These are phyloP conservation scores for Mycena floridula DNA, from an alignment of 768 basidiomycete genomes.

Conservation along the genomic window DNA sequence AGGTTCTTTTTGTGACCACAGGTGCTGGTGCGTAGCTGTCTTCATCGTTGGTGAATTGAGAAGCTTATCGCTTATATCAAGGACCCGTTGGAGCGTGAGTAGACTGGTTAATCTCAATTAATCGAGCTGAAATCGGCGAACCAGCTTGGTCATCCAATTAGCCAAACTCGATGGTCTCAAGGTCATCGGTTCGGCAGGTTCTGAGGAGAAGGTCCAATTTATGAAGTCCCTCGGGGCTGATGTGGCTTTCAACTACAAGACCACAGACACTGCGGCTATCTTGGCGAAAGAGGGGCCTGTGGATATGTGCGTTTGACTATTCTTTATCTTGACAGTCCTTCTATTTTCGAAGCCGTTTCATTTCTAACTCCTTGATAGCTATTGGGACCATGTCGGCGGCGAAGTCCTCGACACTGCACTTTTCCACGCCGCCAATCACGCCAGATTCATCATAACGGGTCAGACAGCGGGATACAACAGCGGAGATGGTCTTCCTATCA, in stretches of 20 bases:
- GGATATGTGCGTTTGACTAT: conserved; percentile 25
- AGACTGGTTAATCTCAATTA: no score
- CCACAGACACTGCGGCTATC: conserved; percentile 40
- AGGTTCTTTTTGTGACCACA: conserved; percentile 33
- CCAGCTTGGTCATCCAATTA: conserved; percentile 38
- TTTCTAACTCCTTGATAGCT: conserved; percentile 15
- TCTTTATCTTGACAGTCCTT: no score
- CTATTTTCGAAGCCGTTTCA: no score
- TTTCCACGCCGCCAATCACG: conserved; percentile 32
- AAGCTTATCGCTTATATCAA: no score
- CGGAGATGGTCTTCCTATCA: no score
- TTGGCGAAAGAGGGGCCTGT: conserved; percentile 49
- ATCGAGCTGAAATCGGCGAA: no score
- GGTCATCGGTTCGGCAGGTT: conserved; percentile 68
- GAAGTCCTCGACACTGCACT: conserved; percentile 53
- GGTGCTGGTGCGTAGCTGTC: conserved; percentile 26
- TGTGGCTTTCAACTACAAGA: conserved; percentile 74
- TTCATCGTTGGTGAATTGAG: no score
- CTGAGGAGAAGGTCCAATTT: conserved; percentile 67
- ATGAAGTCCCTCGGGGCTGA: conserved; percentile 60
- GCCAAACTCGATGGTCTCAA: conserved; percentile 49
- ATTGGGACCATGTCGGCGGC: conserved; percentile 58
- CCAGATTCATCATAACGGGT: conserved; percentile 38
- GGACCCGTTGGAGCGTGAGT: conserved; percentile 58
- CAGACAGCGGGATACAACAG: background rate